Percentiles rank a stretch among this genome's conserved stretches.
phyloP scores from a whole-genome alignment of 176 grass and related monocot species.

The Themeda triandra region DNA sequence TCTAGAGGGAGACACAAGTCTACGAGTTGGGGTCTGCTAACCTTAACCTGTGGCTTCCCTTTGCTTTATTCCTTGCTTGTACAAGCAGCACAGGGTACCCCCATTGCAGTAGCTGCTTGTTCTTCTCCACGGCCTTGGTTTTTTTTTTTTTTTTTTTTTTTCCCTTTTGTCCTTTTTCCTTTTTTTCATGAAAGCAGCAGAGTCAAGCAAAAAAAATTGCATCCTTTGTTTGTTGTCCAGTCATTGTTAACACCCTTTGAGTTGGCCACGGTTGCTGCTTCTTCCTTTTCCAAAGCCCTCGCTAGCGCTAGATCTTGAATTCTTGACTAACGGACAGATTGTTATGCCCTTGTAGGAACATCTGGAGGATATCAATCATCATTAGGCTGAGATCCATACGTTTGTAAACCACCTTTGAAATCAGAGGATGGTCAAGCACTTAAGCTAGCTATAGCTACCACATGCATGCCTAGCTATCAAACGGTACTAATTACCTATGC shows the following conservation, averaged over 20 bases:
- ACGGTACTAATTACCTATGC: neutral
- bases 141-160: neutral
- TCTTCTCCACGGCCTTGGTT: neutral
- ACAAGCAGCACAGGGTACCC: slow-evolving; percentile 6
- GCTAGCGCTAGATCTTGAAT: slow-evolving; percentile 11
- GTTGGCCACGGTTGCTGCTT: slow-evolving; percentile 22
- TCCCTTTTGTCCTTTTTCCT: neutral
- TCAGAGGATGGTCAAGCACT: slow-evolving; percentile 18
- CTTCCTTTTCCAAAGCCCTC: neutral
- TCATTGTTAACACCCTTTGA: slow-evolving; percentile 42
- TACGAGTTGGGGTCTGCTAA: slow-evolving; percentile 4
- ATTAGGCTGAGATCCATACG: slow-evolving; percentile 32
- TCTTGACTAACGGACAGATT: slow-evolving; percentile 1
- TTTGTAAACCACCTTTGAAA: slow-evolving; percentile 27
- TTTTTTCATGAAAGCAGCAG: slow-evolving; percentile 33
- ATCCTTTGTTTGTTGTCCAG: slow-evolving; percentile 37
- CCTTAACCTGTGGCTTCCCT: neutral
- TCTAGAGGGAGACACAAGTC: neutral
- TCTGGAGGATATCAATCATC: neutral
- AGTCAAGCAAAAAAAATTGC: slow-evolving; percentile 15
- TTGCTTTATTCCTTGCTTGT: slow-evolving; percentile 63
- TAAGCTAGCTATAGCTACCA: neutral
- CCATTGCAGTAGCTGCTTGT: neutral
- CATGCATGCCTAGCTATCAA: neutral
- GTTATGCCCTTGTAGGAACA: neutral